A percentile compares a stretch with the other conserved stretches of the same genome.
Conservation (phyloP, 805 yeast species). For the Candida krabiensis region DNA sequence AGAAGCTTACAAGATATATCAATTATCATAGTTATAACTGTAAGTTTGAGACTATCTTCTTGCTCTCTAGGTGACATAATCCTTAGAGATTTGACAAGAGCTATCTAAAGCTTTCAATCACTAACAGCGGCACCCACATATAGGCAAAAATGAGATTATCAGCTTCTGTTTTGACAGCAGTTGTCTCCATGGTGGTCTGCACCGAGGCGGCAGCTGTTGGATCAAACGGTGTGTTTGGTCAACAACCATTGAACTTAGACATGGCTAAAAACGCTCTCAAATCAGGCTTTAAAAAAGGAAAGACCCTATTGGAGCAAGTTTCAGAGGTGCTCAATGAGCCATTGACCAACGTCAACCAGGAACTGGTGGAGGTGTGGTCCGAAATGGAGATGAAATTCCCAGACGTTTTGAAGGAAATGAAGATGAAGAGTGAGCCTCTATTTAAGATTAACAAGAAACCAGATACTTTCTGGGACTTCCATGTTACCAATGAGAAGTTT, state of each 20-base stretch:
- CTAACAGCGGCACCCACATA: no score
- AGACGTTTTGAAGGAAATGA: slow-evolving; percentile 48
- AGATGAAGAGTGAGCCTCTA: slow-evolving; percentile 51
- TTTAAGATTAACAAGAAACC: slow-evolving; percentile 36
- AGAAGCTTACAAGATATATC: no score
- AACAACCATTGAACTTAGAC: slow-evolving; percentile 9
- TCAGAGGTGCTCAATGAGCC: slow-evolving; percentile 53
- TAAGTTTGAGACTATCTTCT: no score
- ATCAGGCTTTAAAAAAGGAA: slow-evolving; percentile 7
- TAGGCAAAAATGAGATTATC: slow-evolving; percentile 8
- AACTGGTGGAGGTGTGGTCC: slow-evolving; percentile 55
- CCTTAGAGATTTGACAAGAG: no score
- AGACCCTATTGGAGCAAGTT: slow-evolving; percentile 40
- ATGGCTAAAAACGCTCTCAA: slow-evolving; percentile 3
- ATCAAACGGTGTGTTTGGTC: slow-evolving; percentile 7
- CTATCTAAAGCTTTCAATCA: no score
- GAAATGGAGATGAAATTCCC: slow-evolving; percentile 66
- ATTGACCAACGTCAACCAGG: slow-evolving; percentile 46
- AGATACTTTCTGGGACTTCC: slow-evolving; percentile 35
- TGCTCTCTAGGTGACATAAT: no score
- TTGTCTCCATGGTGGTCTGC: slow-evolving; percentile 6
- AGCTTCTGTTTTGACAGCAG: slow-evolving; percentile 8
- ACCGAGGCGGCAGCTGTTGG: slow-evolving; percentile 9
- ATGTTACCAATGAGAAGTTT: slow-evolving; percentile 34
- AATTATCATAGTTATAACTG: no score